Evolutionary conservation across 2,329 filamentous ascomycete species (phyloP).

Genomic region (Fusarium lateritium): DNA sequence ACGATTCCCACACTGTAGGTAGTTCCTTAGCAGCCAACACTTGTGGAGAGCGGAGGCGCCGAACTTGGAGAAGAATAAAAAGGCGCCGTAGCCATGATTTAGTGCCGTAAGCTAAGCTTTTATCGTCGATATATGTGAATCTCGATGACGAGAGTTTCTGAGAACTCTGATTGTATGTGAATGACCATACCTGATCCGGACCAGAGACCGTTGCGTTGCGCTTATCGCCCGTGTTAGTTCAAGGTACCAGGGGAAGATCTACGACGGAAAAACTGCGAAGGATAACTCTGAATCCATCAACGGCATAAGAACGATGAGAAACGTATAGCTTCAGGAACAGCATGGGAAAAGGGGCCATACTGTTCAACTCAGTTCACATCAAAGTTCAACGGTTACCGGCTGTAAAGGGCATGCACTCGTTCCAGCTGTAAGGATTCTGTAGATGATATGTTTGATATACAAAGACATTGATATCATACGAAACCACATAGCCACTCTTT

Average conservation of each 20-base stretch:
- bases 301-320: not conserved
- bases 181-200: slow-evolving; percentile 15
- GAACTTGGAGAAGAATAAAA: slow-evolving; percentile 23
- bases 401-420: not conserved
- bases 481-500: not conserved
- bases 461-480: not conserved
- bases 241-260: slow-evolving; percentile 33
- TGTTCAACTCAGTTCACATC: not conserved
- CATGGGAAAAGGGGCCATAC: not conserved
- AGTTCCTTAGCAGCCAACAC: not conserved
- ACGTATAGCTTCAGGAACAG: slow-evolving; percentile 3
- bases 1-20: slow-evolving; percentile 6
- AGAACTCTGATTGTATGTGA: not conserved
- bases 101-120: not conserved
- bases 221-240: not conserved
- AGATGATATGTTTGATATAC: not conserved
- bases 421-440: not conserved
- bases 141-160: not conserved
- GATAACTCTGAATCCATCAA: not conserved
- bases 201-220: slow-evolving; percentile 4
- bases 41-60: slow-evolving; percentile 34
- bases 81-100: not conserved
- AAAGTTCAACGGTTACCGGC: slow-evolving; percentile 16
- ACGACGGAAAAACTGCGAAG: not conserved
- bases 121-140: not conserved